Conservation (phyloP, 2,329 filamentous ascomycete species). For the Fusarium nanum region DNA sequence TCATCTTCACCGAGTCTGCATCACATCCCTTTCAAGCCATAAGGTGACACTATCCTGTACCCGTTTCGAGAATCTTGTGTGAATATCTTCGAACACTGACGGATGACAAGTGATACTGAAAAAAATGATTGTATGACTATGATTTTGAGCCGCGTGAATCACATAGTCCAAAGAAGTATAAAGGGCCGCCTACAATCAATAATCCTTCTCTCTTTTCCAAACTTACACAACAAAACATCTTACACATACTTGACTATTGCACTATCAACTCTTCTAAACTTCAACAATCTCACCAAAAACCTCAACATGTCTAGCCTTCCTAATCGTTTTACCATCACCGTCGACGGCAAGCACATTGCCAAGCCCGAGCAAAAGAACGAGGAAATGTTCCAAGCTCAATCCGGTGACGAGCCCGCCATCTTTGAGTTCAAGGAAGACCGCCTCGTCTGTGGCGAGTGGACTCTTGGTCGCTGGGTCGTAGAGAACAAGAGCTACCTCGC, state of each 20-base stretch:
- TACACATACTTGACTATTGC: not conserved
- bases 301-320: constrained; percentile 8
- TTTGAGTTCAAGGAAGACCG: constrained; percentile 5
- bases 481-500: constrained; percentile 14
- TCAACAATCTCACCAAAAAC: rapidly evolving
- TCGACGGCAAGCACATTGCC: constrained; percentile 13
- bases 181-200: not conserved
- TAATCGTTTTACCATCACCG: constrained; percentile 11
- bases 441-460: constrained; percentile 3
- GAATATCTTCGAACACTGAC: not conserved
- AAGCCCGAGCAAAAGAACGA: not conserved
- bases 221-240: not conserved
- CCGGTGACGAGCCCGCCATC: constrained; percentile 2
- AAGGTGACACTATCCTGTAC: not conserved
- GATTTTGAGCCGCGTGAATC: not conserved
- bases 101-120: not conserved
- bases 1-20: not conserved
- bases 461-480: constrained; percentile 7
- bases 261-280: not conserved
- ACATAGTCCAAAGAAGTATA: not conserved
- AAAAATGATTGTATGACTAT: too few relatives aligned
- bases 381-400: constrained; percentile 4
- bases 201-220: not conserved
- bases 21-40: not conserved
- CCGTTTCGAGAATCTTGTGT: not conserved